A percentile compares a stretch with the other conserved stretches of the same genome.
Evolutionary conservation across 2,329 filamentous ascomycete species (phyloP).

Genomic region (Ascomycota sp.): DNA sequence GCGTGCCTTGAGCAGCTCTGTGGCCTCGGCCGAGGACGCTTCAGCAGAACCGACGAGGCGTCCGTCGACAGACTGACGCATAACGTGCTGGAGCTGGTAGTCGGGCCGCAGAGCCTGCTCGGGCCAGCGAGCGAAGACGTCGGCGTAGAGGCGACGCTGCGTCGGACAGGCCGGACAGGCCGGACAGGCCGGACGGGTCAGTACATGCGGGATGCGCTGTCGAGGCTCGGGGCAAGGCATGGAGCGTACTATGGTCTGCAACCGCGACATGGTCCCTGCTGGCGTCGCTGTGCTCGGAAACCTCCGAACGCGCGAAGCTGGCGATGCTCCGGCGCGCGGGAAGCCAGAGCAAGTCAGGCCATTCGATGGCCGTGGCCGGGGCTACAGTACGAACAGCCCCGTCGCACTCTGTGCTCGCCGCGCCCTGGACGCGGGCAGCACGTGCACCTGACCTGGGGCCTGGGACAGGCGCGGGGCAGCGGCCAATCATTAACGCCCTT

Average conservation of each 20-base stretch:
- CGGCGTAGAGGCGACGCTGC: slow-evolving; percentile 16
- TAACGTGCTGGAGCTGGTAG: slow-evolving; percentile 35
- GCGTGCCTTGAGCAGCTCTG: slow-evolving; percentile 33
- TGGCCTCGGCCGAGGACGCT: slow-evolving; percentile 18
- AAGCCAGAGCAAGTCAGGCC: no score
- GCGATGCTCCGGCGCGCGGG: no score
- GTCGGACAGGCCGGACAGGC: slow-evolving; percentile 5
- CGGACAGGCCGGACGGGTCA: background rate
- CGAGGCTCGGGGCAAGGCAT: background rate
- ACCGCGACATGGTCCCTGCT: slow-evolving; percentile 11
- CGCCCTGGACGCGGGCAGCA: no score
- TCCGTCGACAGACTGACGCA: slow-evolving; percentile 17
- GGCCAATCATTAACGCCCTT: no score
- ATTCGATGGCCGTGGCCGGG: no score
- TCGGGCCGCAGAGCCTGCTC: slow-evolving; percentile 39
- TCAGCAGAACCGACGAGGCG: slow-evolving; percentile 10
- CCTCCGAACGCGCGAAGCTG: no score
- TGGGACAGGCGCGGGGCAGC: no score
- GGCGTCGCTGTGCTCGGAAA: no score
- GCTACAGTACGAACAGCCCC: no score
- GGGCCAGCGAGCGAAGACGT: slow-evolving; percentile 32
- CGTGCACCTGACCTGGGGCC: no score
- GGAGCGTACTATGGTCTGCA: slow-evolving; percentile 8
- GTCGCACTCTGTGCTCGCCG: no score
- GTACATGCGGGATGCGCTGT: background rate